Conservation (phyloP, 1,284 basidiomycete genomes). For the Trichosporon ovoides region DNA sequence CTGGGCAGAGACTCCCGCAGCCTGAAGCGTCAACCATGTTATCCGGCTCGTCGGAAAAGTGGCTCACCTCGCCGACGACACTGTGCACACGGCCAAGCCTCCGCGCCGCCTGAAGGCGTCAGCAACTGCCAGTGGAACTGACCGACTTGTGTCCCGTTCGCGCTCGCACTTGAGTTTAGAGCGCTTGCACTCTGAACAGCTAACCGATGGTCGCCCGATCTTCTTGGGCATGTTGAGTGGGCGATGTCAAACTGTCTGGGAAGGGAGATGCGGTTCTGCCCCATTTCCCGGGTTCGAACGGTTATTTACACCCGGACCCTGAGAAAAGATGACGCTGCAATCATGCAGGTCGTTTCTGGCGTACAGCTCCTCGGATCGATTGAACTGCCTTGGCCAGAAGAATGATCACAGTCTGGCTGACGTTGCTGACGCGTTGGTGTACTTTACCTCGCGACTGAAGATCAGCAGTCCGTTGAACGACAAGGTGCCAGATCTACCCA, state of each 20-base stretch:
- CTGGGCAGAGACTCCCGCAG: neutral
- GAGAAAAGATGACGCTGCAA: no score
- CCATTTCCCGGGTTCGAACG: neutral
- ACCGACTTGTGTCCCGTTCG: neutral
- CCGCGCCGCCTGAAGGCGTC: neutral
- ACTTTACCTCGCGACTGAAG: no score
- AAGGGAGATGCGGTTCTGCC: neutral
- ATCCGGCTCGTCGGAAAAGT: neutral
- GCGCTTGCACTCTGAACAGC: neutral
- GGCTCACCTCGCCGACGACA: neutral
- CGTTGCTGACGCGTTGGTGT: no score
- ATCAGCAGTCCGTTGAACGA: no score
- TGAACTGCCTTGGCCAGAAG: no score
- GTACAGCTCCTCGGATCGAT: no score
- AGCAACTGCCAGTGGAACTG: neutral
- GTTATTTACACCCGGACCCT: neutral
- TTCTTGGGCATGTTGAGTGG: slow-evolving; percentile 4
- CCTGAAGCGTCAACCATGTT: neutral
- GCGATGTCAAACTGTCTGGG: neutral
- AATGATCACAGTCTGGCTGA: no score
- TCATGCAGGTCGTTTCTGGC: no score
- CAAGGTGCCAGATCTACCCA: no score
- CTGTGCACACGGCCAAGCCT: neutral
- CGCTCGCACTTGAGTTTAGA: slow-evolving; percentile 1
- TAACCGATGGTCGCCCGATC: neutral